Evolutionary conservation across 2,329 filamentous ascomycete species (phyloP), one percentile per base, ranked within the genome.

Genomic region (Beauveria sp.): DNA sequence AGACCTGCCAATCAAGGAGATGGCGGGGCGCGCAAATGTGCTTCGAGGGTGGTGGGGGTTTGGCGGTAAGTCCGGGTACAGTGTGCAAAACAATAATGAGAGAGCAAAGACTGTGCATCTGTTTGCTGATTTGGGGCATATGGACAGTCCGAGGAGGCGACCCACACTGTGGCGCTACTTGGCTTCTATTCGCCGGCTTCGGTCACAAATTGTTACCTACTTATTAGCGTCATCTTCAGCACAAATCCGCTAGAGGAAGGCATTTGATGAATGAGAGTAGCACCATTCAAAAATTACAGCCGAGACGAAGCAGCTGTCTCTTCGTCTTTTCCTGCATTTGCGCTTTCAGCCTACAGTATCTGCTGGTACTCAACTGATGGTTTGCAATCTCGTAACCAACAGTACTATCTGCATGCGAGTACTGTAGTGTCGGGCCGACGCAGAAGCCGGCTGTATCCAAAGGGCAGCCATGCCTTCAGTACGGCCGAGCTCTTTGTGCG

Each of bases 11-110:
- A 48, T 60, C 24, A 26, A 26, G 14, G 46, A n/a, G 49, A 46
- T 53, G 57, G 57, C 52, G 57, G 57, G 57, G 57, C 57, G n/a
- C 45, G 57, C 57, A 60, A 60, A 42, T 52, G 46, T 52, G 48
- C 40, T 60, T 59, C 26, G 45, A 50, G 22, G 38, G 26, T 31
- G 49, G 57, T 52, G 48, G 57, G 57, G 57, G 46, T 24, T 45
- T 38, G 14, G 40, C 0, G 2, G n/a, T 10, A 53, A 18, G 57
- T 60, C 6, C 7, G 8, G 16, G 3, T 18, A 53, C 57, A 34
- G 57, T 60, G 49, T 14, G 40, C 8, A 5, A 16, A 53, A 38
- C 3, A 14, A 4, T 6, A 1, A n/a, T 14, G 22, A 34, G 24
- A 18, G 10, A 10, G 18, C 2, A 20, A 18, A 1, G 6, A 60